These are phyloP conservation scores for Cnidoscolus chayamansa DNA, from an alignment of 441 rosid species.

Conservation along the genomic window DNA sequence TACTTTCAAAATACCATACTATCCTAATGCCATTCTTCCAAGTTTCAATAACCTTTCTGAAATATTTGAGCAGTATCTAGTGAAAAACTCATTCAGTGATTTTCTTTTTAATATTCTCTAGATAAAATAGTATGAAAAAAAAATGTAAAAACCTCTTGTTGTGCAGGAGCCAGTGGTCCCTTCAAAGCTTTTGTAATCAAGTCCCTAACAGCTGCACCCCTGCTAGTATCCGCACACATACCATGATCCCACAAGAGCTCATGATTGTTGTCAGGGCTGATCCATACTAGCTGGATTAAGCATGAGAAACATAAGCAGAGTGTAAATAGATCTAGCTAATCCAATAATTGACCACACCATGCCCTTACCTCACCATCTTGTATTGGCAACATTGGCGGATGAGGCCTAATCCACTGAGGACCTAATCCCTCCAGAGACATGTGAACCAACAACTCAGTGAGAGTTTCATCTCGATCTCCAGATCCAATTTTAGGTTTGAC, in stretches of 20 bases:
- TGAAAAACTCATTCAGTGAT: slow-evolving; percentile 6
- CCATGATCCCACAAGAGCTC: slow-evolving; percentile 96
- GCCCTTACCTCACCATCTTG: slow-evolving; percentile 71
- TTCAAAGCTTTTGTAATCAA: slow-evolving; percentile 80
- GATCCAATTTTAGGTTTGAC: slow-evolving; percentile 70
- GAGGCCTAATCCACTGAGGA: slow-evolving; percentile 80
- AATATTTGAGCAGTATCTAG: background rate
- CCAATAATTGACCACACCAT: slow-evolving; percentile 13
- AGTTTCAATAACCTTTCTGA: background rate
- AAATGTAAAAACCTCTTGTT: slow-evolving; percentile 58
- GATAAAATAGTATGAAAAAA: background rate
- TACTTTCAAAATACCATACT: background rate
- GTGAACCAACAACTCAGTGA: slow-evolving; percentile 52
- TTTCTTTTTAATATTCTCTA: background rate
- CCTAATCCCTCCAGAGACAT: slow-evolving; percentile 51
- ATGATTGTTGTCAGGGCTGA: slow-evolving; percentile 85
- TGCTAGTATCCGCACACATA: slow-evolving; percentile 98
- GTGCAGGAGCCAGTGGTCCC: slow-evolving; percentile 76
- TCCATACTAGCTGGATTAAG: slow-evolving; percentile 76
- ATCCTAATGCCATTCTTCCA: background rate
- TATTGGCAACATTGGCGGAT: slow-evolving; percentile 74
- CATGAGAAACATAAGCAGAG: slow-evolving; percentile 22
- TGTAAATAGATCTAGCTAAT: slow-evolving; percentile 12
- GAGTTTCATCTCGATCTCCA: slow-evolving; percentile 80
- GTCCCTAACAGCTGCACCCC: slow-evolving; percentile 84